Conservation (phyloP, 768 basidiomycete genomes). For the Pleurotus platypus region DNA sequence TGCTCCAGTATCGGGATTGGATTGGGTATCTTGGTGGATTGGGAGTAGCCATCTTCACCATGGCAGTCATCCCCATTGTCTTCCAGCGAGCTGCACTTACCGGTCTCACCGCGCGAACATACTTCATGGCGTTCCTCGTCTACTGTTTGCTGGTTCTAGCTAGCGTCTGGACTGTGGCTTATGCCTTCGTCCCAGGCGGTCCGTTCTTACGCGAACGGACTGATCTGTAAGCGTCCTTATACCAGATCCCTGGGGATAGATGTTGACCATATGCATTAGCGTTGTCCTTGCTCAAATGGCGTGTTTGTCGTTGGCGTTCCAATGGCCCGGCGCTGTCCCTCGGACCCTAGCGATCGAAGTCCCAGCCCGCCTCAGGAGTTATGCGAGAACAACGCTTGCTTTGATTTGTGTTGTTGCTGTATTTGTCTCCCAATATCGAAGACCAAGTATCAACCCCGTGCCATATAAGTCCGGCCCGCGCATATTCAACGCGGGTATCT, state of each 20-base stretch:
- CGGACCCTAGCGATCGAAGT: slow-evolving; percentile 11
- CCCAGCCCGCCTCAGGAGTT: slow-evolving; percentile 19
- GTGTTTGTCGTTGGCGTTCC: slow-evolving; percentile 46
- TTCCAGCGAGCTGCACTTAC: slow-evolving; percentile 43
- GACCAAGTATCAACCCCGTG: slow-evolving; percentile 43
- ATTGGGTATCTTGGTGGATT: slow-evolving; percentile 67
- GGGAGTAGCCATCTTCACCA: slow-evolving; percentile 56
- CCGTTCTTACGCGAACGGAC: slow-evolving; percentile 73
- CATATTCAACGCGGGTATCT: slow-evolving; percentile 80
- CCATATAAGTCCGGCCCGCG: slow-evolving; percentile 64
- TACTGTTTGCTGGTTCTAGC: slow-evolving; percentile 63
- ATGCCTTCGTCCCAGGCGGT: slow-evolving; percentile 87
- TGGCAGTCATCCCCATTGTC: slow-evolving; percentile 57
- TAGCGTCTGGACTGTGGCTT: slow-evolving; percentile 82
- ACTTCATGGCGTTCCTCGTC: slow-evolving; percentile 54
- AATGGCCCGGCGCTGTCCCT: slow-evolving; percentile 24
- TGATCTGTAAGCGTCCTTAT: slow-evolving; percentile 48
- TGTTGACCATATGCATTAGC: slow-evolving; percentile 24
- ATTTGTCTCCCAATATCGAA: slow-evolving; percentile 48
- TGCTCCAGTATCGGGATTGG: slow-evolving; percentile 67
- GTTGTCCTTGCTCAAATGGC: slow-evolving; percentile 52
- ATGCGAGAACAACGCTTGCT: slow-evolving; percentile 30
- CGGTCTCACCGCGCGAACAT: slow-evolving; percentile 42
- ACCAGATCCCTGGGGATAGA: not conserved
- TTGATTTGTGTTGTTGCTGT: slow-evolving; percentile 44